Base-by-base conservation (phyloP, 2,329 filamentous ascomycete species). In the Ophiocordyceps camponoti-leonardi region DNA sequence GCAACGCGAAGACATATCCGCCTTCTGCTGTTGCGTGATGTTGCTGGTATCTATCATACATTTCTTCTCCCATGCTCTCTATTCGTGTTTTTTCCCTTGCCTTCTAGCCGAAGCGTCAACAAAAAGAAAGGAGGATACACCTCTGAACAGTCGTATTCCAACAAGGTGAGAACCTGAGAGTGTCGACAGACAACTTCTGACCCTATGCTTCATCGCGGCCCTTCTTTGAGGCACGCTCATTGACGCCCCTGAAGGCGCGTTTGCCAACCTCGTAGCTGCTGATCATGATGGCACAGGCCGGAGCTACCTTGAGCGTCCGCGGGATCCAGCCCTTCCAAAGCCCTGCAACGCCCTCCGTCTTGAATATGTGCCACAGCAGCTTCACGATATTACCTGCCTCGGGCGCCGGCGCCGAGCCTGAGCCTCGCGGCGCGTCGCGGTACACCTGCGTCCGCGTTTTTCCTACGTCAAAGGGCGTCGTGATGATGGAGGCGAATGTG, bases 231-330 rank as follows among this genome's bases (percentile, higher is more conserved):
- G 43, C 49, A 19, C 59, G 65, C 56, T 75, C 70, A 49, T 96
- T 95, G 44, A 86, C 77, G 12, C 75, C 73, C 45, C 78, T 72
- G 31, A 93, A 93, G 59, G 83, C 80, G 61, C 84, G 81, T 71
- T 98, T 98, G 44, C 92, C 88, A 35, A 96, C 76, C 63, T 98
- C 92, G 61, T 96, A 98, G 59, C 83, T 94, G 59, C 86, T 93
- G 59, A 98, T 96, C 92, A 98, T 98, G 59, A 98, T 96, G 26
- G 92, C 92, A 63, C 92, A 98, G 0, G 90, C 86, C 1, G 92
- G 92, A 1, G 92, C 90, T 6, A 98, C 88, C 61, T 96, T 96
- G 49, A 96, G 68, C 52, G 86, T 94, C 37, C 92, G 73, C 0
- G 92, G 87, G 22, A 86, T 81, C 86, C 88, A 95, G 41, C 92